Base-by-base conservation (phyloP, 177 flowering plant genomes). In the Vitis hybrid region DNA sequence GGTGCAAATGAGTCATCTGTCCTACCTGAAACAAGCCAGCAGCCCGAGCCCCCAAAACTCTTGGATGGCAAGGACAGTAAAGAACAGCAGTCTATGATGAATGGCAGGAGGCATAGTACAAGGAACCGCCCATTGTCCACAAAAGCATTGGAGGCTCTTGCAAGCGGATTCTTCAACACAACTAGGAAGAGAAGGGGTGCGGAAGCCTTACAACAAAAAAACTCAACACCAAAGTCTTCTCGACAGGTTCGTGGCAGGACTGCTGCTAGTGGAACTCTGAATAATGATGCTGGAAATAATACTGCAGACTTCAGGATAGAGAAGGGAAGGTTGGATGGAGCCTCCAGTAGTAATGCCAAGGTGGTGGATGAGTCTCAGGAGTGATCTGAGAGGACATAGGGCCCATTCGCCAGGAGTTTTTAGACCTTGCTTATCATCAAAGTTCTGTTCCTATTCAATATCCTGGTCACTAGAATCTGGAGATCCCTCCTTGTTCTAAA, bases 81-180 rank as follows among this genome's bases (percentile, higher is more conserved):
- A 10, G 51, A 62, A 9, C 33, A 65, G 71, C 69, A 64, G 33
- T 29, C 72, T 33, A 53, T 10, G 15, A 51, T 52, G 62, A 57
- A 26, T 59, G 62, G 33, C 15, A 72, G 80, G 51, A 78, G 85
- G 66, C 81, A 72, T 33, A 75, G 83, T 55, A 82, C 83, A 39
- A 82, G 85, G 62, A 82, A 60, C 76, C 74, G 83, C 19, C 83
- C 85, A 56, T 45, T 76, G 68, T 80, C 76, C 8, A 72, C 78
- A 55, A 83, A 70, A 68, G 82, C 81, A 67, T 67, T 76, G 69
- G 83, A 83, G 72, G 85, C 83, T 26, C 71, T 82, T 26, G 77
- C 65, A 57, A 51, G 61, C 29, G 74, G 66, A 7, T 70, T 76
- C 18, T n/a, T 55, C 1, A 70, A 26, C 52, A 33, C 70, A 18